Evolutionary conservation across 495 filamentous ascomycete species (phyloP).

Genomic region (Hypoxylon intermedium): DNA sequence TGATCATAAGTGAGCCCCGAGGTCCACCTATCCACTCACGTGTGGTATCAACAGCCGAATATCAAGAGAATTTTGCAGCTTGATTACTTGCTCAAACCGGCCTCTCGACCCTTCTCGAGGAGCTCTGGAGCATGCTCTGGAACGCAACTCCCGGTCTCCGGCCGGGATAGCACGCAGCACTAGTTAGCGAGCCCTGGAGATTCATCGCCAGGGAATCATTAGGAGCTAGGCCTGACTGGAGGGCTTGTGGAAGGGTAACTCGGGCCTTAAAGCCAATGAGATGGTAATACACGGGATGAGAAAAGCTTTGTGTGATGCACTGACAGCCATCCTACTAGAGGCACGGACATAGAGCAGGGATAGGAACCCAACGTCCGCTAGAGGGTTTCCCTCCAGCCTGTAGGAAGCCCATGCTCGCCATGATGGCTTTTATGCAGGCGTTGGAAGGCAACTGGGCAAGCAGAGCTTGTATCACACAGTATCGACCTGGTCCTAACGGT

Average conservation of each 20-base stretch:
- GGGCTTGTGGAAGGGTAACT: background rate
- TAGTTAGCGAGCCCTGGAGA: slow-evolving; percentile 6
- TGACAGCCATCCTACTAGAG: slow-evolving; percentile 2
- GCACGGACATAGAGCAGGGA: slow-evolving; percentile 26
- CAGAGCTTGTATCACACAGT: slow-evolving; percentile 17
- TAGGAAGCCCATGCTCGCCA: slow-evolving; percentile 2
- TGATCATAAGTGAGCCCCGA: slow-evolving; percentile 5
- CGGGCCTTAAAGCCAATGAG: slow-evolving; percentile 23
- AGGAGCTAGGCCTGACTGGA: background rate
- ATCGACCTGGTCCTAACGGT: slow-evolving; percentile 3
- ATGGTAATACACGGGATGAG: background rate
- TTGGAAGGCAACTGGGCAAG: slow-evolving; percentile 4
- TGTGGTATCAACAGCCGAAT: slow-evolving; percentile 11
- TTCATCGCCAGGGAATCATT: slow-evolving; percentile 1
- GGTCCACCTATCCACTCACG: slow-evolving; percentile 19
- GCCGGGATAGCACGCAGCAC: slow-evolving; percentile 19
- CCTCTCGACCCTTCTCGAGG: background rate
- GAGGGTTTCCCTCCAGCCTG: background rate
- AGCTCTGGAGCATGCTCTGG: background rate
- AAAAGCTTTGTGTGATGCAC: slow-evolving; percentile 14
- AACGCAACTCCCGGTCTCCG: slow-evolving; percentile 5
- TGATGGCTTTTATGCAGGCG: no score
- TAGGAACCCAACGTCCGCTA: slow-evolving; percentile 1
- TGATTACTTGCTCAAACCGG: background rate
- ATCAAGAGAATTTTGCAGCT: slow-evolving; percentile 21